phyloP scores from a whole-genome alignment of 257 asterid species.

The Rhazya stricta region DNA sequence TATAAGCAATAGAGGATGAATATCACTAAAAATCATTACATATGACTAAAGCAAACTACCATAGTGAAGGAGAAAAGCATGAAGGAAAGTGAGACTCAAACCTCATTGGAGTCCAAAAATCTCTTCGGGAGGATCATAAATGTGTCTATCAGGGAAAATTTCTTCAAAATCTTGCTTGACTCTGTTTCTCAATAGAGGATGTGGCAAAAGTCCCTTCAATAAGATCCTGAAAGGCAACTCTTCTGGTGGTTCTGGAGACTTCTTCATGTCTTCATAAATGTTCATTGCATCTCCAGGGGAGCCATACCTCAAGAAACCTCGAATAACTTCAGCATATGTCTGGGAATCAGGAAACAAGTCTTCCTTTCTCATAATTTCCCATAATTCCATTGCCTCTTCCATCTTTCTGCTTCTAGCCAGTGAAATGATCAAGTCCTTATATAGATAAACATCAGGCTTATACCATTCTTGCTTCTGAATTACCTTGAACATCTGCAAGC shows the following conservation, averaged over 20 bases:
- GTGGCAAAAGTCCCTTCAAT: constrained; percentile 91
- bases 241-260: constrained; percentile 89
- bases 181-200: constrained; percentile 80
- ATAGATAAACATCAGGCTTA: constrained; percentile 66
- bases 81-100: constrained; percentile 11
- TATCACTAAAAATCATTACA: neutral
- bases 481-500: constrained; percentile 66
- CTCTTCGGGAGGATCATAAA: constrained; percentile 94
- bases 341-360: constrained; percentile 74
- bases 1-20: neutral
- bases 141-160: constrained; percentile 78
- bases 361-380: constrained; percentile 86
- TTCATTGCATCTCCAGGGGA: constrained; percentile 99
- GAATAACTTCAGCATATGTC: constrained; percentile 87
- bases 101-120: constrained; percentile 84
- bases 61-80: neutral
- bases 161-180: constrained; percentile 96
- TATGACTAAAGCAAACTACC: neutral
- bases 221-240: constrained; percentile 83
- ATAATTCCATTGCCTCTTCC: constrained; percentile 78
- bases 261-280: constrained; percentile 85
- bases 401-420: constrained; percentile 70
- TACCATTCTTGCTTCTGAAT: constrained; percentile 88
- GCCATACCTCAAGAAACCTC: constrained; percentile 87
- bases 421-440: constrained; percentile 83